Percentiles rank a stretch among this genome's conserved stretches.
These are phyloP conservation scores for Dentiscutata heterogama DNA, from an alignment of 371 early-diverging fungal genomes.

Conservation along the genomic window DNA sequence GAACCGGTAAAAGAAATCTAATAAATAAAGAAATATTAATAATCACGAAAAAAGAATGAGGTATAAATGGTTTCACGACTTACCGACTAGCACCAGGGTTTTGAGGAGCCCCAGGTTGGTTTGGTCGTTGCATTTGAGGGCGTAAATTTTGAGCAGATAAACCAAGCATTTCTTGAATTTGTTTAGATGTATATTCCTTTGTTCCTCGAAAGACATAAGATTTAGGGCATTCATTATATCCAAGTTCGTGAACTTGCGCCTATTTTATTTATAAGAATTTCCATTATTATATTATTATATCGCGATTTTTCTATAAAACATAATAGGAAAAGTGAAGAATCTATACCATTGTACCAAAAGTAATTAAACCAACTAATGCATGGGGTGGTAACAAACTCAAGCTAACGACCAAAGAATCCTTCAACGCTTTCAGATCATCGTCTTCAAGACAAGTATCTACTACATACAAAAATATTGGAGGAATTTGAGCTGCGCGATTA, in stretches of 20 bases:
- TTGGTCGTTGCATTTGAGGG: conserved; percentile 66
- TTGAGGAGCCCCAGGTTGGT: conserved; percentile 68
- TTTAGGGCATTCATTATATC: conserved; percentile 95
- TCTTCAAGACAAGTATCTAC: conserved; percentile 98
- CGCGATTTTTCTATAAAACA: too few species aligned
- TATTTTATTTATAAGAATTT: conserved; percentile 47
- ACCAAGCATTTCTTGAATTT: conserved; percentile 96
- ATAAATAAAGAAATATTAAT: not conserved
- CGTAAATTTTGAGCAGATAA: conserved; percentile 68
- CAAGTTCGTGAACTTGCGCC: conserved; percentile 95
- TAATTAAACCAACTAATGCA: conserved; percentile 97
- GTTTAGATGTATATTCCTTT: conserved; percentile 95
- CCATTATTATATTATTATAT: not conserved
- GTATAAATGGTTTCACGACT: not conserved
- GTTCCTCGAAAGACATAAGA: conserved; percentile 98
- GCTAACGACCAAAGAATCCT: conserved; percentile 92
- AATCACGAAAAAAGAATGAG: not conserved
- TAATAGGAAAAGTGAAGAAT: not conserved
- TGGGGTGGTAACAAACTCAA: conserved; percentile 94
- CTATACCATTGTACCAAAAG: conserved; percentile 98
- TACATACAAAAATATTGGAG: conserved; percentile 97
- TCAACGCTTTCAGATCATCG: conserved; percentile 97
- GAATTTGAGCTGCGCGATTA: conserved; percentile 80
- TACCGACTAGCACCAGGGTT: conserved; percentile 69
- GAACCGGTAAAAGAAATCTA: conserved; percentile 89